phyloP scores from a whole-genome alignment of 1,284 basidiomycete species.

The Singerocomus rubriflavus region DNA sequence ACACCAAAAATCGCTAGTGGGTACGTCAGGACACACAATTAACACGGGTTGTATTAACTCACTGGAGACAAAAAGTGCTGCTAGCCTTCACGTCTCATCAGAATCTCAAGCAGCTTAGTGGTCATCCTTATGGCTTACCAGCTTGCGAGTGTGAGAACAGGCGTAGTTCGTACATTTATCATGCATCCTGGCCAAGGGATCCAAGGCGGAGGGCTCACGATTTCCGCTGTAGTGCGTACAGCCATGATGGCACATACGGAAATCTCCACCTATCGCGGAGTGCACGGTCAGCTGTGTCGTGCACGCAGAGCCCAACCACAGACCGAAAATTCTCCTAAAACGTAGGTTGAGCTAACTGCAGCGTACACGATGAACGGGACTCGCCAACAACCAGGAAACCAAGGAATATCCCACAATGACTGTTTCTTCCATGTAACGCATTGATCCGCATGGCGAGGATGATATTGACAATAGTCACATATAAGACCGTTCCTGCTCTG shows the following conservation, averaged over 20 bases:
- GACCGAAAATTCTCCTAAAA: conserved; percentile 17
- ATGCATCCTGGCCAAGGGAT: conserved; percentile 19
- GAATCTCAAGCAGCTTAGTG: background rate
- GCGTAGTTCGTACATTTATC: conserved; percentile 10
- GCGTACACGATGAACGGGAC: background rate
- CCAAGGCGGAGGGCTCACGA: conserved; percentile 20
- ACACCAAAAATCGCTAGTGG: conserved; percentile 13
- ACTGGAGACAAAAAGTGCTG: conserved; percentile 18
- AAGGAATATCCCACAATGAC: conserved; percentile 10
- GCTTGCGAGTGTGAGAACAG: conserved; percentile 19
- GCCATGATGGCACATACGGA: conserved; percentile 14
- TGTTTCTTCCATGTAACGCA: conserved; percentile 9
- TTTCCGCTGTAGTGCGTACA: conserved; percentile 10
- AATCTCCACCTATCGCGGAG: conserved; percentile 20
- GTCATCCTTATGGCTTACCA: conserved; percentile 10
- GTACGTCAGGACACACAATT: conserved; percentile 3
- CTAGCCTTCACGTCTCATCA: conserved; percentile 13
- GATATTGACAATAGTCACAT: conserved; percentile 21
- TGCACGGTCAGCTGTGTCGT: background rate
- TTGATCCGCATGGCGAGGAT: conserved; percentile 18
- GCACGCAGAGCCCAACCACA: background rate
- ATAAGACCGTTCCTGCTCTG: conserved; percentile 21
- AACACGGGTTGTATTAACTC: background rate
- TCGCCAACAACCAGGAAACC: conserved; percentile 17
- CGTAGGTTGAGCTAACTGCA: background rate